Base-by-base conservation (phyloP, 768 basidiomycete species). In the Lactarius psammicola region DNA sequence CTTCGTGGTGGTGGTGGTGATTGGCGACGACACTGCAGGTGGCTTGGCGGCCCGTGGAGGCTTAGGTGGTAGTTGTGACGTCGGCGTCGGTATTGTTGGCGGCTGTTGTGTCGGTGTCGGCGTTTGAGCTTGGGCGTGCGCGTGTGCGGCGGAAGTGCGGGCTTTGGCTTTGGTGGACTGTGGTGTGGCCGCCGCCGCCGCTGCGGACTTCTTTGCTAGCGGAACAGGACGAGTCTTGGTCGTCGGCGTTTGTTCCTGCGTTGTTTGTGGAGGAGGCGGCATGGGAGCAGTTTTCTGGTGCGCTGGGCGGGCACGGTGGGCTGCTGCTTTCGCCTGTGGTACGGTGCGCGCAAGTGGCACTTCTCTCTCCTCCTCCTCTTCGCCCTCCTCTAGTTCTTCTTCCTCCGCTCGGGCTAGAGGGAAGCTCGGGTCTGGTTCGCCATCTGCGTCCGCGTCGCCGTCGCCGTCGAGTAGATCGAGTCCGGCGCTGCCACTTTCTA, bases 391-490 rank as follows among this genome's bases (percentile, higher is more conserved):
- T 7, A 31, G 54, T 17, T 60, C 61, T n/a, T 51, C 51, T 11
- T 44, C 54, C 9, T 51, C 34, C 33, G 40, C 42, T 15, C 7
- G 57, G 17, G n/a, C 54, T 2, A 26, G 53, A 30, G 38, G 13
- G 42, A 46, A 51, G 34, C 28, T 55, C 11, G 60, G 60, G 26
- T 81, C 83, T 0, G 74, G 71, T 59, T 83, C 71, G 44, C 69
- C 69, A 2, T 69, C 65, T 23, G 65, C 69, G 1, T 69, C 65
- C 23, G 65, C 59, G 26, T 81, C 83, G 1, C 73, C 71, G 60
- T 83, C 72, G 30, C 64, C 67, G 9, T 67, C 66, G 33, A 38
- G 63, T 55, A 59, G 55, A 33, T 56, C 56, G 2, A 56, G 49
- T 33, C 73, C 67, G 31, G 38, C 18, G 8, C 31, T 11, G n/a